Evolutionary conservation across 345 rosid genomes (phyloP).

Genomic region (Boechera divaricarpa): DNA sequence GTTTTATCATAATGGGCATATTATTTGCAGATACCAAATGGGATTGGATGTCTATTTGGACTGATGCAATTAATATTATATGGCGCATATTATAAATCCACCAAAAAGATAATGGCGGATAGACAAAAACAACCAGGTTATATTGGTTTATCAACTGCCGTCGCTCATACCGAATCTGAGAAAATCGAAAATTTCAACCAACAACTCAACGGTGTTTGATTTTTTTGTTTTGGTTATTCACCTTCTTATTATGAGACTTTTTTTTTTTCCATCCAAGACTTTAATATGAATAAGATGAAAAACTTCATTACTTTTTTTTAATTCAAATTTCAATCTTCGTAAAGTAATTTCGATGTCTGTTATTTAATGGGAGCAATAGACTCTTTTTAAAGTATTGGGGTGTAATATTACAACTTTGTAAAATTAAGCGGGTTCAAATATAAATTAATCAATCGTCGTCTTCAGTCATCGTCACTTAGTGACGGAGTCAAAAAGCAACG

Average conservation of each 20-base stretch:
- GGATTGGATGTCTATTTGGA: conserved; percentile 62
- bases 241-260: conserved; percentile 8
- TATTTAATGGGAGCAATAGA: not conserved
- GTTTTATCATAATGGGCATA: not conserved
- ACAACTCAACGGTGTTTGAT: conserved; percentile 5
- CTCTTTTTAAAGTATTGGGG: not conserved
- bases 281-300: conserved; percentile 11
- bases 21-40: conserved; percentile 69
- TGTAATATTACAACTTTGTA: not conserved
- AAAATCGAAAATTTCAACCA: not conserved
- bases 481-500: not conserved
- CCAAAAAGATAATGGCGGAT: conserved; percentile 56
- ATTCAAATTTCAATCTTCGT: not conserved
- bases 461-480: not conserved
- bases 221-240: not conserved
- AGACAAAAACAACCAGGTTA: conserved; percentile 33
- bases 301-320: not conserved
- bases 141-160: conserved; percentile 49
- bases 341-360: not conserved
- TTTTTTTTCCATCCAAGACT: not conserved
- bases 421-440: not conserved
- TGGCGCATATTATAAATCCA: conserved; percentile 65
- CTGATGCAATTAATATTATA: conserved; percentile 67
- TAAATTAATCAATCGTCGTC: not conserved
- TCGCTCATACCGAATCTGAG: conserved; percentile 26